Evolutionary conservation across 257 asterid genomes (phyloP), one percentile per base, ranked within the genome.

Genomic region (Solanum sitiens): DNA sequence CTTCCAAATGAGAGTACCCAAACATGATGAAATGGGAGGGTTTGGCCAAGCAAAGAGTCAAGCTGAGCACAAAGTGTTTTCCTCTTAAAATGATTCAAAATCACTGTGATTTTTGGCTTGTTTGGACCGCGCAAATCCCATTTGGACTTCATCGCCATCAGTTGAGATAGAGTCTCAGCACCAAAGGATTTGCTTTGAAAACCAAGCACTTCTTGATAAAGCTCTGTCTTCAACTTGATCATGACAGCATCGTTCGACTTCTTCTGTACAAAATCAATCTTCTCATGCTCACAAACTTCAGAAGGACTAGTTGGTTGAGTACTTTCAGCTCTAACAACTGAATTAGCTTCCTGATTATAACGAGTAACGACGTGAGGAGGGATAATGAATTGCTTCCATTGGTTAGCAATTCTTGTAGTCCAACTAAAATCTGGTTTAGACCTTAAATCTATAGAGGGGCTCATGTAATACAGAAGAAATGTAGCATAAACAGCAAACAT

Each of bases 1-100:
- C 99, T 97, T 32, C 98, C 98, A 18, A 97, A 97, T 4, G 99
- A 94, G 7, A 97, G 94, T 61, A 97, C 99, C 99, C 99, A 97
- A 83, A 93, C 95, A 23, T 94, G 98, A 56, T 97, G 98, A 68
- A 97, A 96, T 0, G 98, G 98, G 2, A 97, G 93, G 2, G 99
- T 96, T 27, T 97, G 99, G 27, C 91, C 93, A 1, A 94, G 95
- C 10, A 97, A 74, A 0, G 99, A 93, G 4, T 96, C 99, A 3
- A 97, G 90, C 86, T 97, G 99, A 0, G 98, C 94, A 87, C 99
- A 97, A 1, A 97, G 89, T 0, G 99, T 97, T 86, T 96, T 96
- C 4, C 99, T 91, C 89, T 97, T 97, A 87, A 95, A 97, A 87
- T 97, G 99, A 92, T 97, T 97, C 42, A 97, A 65, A 11, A 96